phyloP scores from a whole-genome alignment of 148 eudicot species.

The Cornus suecica region DNA sequence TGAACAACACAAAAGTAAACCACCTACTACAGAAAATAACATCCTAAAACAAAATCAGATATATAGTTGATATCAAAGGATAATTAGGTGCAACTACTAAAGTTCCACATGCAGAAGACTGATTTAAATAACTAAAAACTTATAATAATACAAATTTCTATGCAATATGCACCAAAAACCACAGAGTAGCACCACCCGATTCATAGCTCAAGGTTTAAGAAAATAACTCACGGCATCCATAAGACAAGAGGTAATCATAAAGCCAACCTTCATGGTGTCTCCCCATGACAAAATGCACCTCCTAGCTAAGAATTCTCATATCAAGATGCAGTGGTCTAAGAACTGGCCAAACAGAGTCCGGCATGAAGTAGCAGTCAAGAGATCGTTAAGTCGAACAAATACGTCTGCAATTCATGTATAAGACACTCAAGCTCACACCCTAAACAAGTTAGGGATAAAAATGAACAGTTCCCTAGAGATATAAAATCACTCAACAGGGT shows the following conservation, averaged over 20 bases:
- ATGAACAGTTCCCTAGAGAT: background rate
- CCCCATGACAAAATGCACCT: constrained; percentile 32
- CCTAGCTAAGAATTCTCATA: constrained; percentile 35
- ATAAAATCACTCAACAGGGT: background rate
- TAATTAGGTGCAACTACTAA: background rate
- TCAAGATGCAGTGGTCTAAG: constrained; percentile 24
- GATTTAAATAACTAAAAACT: background rate
- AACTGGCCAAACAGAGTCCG: constrained; percentile 32
- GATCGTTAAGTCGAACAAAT: constrained; percentile 26
- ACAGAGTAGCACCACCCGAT: constrained; percentile 10
- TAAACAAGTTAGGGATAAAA: constrained; percentile 31
- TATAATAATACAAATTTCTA: background rate
- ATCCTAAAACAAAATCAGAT: background rate
- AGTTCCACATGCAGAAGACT: background rate
- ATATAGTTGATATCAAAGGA: background rate
- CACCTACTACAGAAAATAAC: constrained; percentile 1
- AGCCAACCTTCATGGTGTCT: constrained; percentile 39
- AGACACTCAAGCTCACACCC: constrained; percentile 43
- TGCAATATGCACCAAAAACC: background rate
- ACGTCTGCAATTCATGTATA: constrained; percentile 47
- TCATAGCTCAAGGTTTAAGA: constrained; percentile 7
- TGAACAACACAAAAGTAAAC: background rate
- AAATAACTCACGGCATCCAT: constrained; percentile 16
- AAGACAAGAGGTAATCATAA: constrained; percentile 17
- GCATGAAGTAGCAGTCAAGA: constrained; percentile 30